These are phyloP conservation scores for Chrysanthemum lavandulifolium DNA, from an alignment of 129 eudicot species.

Conservation along the genomic window DNA sequence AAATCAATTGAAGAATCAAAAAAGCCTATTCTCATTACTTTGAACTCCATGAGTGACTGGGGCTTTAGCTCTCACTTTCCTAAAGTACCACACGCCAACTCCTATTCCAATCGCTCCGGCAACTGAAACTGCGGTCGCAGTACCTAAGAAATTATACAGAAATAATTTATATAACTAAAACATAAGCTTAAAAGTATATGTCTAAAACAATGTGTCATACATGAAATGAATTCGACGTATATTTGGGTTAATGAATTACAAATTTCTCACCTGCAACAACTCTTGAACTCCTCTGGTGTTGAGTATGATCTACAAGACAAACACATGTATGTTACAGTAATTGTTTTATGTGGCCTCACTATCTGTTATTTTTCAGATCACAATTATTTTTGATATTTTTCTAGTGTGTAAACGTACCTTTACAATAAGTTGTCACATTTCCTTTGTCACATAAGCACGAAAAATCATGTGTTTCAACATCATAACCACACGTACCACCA, in stretches of 20 bases:
- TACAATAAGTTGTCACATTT: constrained; percentile 76
- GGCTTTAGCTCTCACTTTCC: constrained; percentile 68
- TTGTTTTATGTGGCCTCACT: neutral
- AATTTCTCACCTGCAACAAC: constrained; percentile 54
- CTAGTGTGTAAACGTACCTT: constrained; percentile 41
- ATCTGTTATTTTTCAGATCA: neutral
- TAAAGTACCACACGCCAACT: constrained; percentile 82
- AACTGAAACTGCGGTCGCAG: constrained; percentile 69
- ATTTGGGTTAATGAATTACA: neutral
- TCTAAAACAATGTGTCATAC: too few relatives aligned
- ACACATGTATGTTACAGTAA: neutral
- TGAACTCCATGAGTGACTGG: constrained; percentile 96
- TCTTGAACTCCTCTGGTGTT: constrained; percentile 40
- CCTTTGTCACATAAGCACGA: constrained; percentile 73
- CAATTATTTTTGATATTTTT: too few relatives aligned
- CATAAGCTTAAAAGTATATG: too few relatives aligned
- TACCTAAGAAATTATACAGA: constrained; percentile 32
- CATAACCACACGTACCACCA: constrained; percentile 85
- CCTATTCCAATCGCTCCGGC: constrained; percentile 87
- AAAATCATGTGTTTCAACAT: constrained; percentile 57
- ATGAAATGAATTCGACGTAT: too few relatives aligned
- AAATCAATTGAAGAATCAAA: constrained; percentile 34
- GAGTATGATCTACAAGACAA: constrained; percentile 45
- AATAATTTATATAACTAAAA: neutral
- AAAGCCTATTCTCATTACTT: constrained; percentile 83